Conservation (phyloP, 148 eudicot species). For the Diospyros lotus region DNA sequence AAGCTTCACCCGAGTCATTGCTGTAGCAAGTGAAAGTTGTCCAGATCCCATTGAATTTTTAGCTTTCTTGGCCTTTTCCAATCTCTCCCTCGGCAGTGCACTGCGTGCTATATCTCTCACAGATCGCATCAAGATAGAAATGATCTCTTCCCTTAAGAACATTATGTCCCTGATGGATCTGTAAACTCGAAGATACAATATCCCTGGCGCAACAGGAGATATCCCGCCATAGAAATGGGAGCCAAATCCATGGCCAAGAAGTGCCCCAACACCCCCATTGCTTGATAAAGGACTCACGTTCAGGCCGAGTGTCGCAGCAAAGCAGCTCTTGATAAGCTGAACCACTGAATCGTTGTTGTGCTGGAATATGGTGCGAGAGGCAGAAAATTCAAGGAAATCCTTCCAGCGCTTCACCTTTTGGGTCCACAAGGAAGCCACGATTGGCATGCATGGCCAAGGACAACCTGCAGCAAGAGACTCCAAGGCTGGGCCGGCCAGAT, state of each 20-base stretch:
- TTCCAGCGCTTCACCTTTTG: constrained; percentile 89
- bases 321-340: constrained; percentile 80
- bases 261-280: constrained; percentile 67
- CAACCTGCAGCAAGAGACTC: constrained; percentile 91
- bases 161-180: constrained; percentile 65
- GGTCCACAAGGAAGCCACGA: constrained; percentile 86
- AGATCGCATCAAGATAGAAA: constrained; percentile 61
- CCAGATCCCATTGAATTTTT: constrained; percentile 37
- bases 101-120: constrained; percentile 47
- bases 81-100: constrained; percentile 29
- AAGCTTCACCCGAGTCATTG: constrained; percentile 61
- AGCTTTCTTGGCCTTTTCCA: constrained; percentile 33
- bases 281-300: constrained; percentile 32
- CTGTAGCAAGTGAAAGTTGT: constrained; percentile 50
- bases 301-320: constrained; percentile 58
- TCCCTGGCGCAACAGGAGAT: constrained; percentile 86
- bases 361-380: constrained; percentile 85
- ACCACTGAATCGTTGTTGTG: constrained; percentile 73
- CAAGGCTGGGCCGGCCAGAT: constrained; percentile 91
- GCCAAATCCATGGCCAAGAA: constrained; percentile 85
- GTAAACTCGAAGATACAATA: constrained; percentile 66
- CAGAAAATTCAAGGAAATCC: constrained; percentile 75
- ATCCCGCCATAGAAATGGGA: constrained; percentile 69
- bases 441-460: constrained; percentile 96
- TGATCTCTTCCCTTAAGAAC: constrained; percentile 70